Percentiles rank a stretch among this genome's conserved stretches.
Conservation (phyloP, 2,329 filamentous ascomycete genomes). For the Aspergillus calidoustus region DNA sequence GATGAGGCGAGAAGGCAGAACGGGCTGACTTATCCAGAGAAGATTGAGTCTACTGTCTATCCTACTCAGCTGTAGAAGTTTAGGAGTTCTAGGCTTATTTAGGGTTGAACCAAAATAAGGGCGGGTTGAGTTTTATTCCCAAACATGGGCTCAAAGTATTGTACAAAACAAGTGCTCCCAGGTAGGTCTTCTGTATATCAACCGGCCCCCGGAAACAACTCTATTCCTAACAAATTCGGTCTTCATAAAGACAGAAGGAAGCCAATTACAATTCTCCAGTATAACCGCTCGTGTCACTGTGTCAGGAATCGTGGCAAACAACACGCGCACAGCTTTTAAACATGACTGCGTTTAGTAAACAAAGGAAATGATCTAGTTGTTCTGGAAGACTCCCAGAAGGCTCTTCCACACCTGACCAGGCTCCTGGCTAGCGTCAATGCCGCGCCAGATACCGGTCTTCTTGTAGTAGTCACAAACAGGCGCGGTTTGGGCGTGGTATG, state of each 20-base stretch:
- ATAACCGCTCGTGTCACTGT: conserved; percentile 11
- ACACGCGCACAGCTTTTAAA: conserved; percentile 10
- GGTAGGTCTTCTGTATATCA: conserved; percentile 24
- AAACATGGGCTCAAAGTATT: conserved; percentile 31
- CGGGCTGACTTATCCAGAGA: conserved; percentile 65
- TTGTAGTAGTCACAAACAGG: conserved; percentile 97
- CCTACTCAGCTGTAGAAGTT: conserved; percentile 48
- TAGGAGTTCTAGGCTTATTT: not conserved
- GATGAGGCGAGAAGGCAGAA: conserved; percentile 69
- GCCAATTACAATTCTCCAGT: conserved; percentile 10
- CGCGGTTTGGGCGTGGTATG: conserved; percentile 91
- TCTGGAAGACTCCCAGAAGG: conserved; percentile 79
- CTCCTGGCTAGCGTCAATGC: conserved; percentile 93
- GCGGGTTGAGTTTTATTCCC: conserved; percentile 4
- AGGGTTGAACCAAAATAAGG: not conserved
- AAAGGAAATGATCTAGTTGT: conserved; percentile 47
- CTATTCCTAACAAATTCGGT: conserved; percentile 14
- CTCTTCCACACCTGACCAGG: conserved; percentile 95
- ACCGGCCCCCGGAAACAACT: conserved; percentile 23
- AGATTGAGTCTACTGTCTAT: conserved; percentile 66
- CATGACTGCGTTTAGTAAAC: conserved; percentile 12
- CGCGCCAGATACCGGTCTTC: conserved; percentile 95
- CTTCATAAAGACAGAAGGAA: conserved; percentile 11
- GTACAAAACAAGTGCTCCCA: conserved; percentile 35
- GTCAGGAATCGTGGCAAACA: conserved; percentile 1